phyloP scores from a whole-genome alignment of 2,329 filamentous ascomycete species.

The Diaporthe batatas region DNA sequence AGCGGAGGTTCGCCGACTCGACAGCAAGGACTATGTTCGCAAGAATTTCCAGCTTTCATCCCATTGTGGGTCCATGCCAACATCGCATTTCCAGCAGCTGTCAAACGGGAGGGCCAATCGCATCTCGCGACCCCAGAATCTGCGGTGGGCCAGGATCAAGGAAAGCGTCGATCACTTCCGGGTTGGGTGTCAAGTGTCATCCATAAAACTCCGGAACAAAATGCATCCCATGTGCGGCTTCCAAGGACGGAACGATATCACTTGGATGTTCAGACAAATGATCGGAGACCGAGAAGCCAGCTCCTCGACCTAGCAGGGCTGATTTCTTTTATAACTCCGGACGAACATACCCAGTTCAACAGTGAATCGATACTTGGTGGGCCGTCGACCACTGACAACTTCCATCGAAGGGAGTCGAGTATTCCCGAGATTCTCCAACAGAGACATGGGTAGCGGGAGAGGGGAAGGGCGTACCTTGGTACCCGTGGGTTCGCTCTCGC shows the following conservation, averaged over 20 bases:
- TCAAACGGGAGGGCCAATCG: conserved; percentile 24
- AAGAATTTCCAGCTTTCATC: conserved; percentile 26
- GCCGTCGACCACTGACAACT: background rate
- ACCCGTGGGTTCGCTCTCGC: no score
- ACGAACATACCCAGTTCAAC: background rate
- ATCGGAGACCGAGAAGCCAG: background rate
- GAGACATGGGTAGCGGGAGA: background rate
- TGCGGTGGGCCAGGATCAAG: conserved; percentile 12
- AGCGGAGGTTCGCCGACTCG: conserved; percentile 5
- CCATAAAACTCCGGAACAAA: conserved; percentile 17
- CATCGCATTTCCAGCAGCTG: conserved; percentile 15
- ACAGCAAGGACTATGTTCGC: background rate
- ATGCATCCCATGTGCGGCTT: conserved; percentile 7
- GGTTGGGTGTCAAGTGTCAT: background rate
- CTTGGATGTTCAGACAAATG: background rate
- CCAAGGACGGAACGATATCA: background rate
- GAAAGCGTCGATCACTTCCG: conserved; percentile 23
- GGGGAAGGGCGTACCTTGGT: background rate
- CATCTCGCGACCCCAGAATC: background rate
- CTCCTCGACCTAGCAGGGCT: background rate
- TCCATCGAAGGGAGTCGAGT: background rate
- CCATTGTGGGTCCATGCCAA: conserved; percentile 20
- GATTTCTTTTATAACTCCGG: background rate
- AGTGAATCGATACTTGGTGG: background rate
- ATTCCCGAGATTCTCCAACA: background rate